phyloP scores from a whole-genome alignment of 768 basidiomycete genomes.

The Cantharellus anzutake region DNA sequence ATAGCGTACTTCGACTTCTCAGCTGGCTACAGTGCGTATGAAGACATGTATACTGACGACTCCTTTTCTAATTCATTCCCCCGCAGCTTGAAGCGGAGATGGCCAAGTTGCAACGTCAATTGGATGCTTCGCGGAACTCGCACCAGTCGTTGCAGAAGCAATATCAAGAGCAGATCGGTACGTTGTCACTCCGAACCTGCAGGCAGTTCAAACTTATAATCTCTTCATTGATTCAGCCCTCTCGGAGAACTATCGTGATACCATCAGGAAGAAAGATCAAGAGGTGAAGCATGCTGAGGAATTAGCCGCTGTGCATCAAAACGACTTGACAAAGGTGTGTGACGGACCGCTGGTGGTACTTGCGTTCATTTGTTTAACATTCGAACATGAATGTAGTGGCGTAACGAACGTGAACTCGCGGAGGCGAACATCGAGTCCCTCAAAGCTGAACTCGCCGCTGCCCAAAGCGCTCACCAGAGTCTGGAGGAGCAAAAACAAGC shows the following conservation, averaged over 20 bases:
- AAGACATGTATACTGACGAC: not conserved
- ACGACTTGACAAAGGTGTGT: constrained; percentile 30
- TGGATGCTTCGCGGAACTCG: constrained; percentile 53
- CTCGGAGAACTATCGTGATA: constrained; percentile 60
- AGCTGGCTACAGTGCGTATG: constrained; percentile 33
- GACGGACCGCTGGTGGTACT: not conserved
- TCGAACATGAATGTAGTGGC: constrained; percentile 35
- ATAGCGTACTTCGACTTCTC: constrained; percentile 42
- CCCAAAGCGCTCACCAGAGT: constrained; percentile 50
- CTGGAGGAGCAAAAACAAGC: constrained; percentile 91
- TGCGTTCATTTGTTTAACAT: not conserved
- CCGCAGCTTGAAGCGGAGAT: constrained; percentile 46
- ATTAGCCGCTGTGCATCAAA: constrained; percentile 33
- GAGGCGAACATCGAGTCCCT: constrained; percentile 53
- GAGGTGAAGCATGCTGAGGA: constrained; percentile 49
- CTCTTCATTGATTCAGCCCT: constrained; percentile 26
- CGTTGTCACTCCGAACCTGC: too few species aligned
- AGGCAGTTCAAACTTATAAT: not conserved
- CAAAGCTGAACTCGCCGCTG: constrained; percentile 50
- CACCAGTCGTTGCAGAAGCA: constrained; percentile 69
- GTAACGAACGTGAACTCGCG: constrained; percentile 45
- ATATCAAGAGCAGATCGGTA: constrained; percentile 76
- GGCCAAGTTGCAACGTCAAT: constrained; percentile 45
- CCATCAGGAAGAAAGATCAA: constrained; percentile 57
- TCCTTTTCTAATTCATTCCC: not conserved